Conservation (phyloP, 768 basidiomycete genomes). For the Tubosaeta brunneosetosa region DNA sequence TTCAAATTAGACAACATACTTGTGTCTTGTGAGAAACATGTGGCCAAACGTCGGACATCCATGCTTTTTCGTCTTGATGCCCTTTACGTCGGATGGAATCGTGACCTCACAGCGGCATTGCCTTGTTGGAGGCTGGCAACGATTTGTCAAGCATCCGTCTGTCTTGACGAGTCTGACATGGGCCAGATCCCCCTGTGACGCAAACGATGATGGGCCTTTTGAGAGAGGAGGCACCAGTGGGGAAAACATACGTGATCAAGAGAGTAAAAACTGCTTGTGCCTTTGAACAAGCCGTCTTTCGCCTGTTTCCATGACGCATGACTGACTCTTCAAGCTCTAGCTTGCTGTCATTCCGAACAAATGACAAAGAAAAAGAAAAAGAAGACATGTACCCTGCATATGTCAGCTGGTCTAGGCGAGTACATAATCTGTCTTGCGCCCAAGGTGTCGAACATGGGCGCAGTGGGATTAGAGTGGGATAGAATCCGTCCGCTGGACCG, state of each 20-base stretch:
- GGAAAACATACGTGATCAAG: background rate
- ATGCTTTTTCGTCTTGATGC: slow-evolving; percentile 1
- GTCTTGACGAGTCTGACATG: no score
- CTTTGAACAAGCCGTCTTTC: background rate
- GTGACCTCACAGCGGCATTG: slow-evolving; percentile 3
- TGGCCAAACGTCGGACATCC: background rate
- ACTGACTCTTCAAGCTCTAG: background rate
- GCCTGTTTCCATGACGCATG: background rate
- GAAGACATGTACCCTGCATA: background rate
- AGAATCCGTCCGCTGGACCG: background rate
- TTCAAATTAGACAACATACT: background rate
- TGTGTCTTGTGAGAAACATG: background rate
- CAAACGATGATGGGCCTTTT: background rate
- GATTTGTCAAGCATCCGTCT: background rate
- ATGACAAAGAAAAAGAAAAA: background rate
- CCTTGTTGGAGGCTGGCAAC: background rate
- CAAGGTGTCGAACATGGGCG: background rate
- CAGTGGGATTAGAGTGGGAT: background rate
- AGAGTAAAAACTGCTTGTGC: background rate
- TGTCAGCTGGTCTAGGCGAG: background rate
- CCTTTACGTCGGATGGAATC: background rate
- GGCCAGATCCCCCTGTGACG: background rate
- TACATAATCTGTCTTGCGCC: background rate
- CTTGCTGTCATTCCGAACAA: background rate
- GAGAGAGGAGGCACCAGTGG: background rate